A percentile compares a stretch with the other conserved stretches of the same genome.
These are phyloP conservation scores for Metschnikowia cerradonensis DNA, from an alignment of 805 yeast genomes.

Conservation along the genomic window DNA sequence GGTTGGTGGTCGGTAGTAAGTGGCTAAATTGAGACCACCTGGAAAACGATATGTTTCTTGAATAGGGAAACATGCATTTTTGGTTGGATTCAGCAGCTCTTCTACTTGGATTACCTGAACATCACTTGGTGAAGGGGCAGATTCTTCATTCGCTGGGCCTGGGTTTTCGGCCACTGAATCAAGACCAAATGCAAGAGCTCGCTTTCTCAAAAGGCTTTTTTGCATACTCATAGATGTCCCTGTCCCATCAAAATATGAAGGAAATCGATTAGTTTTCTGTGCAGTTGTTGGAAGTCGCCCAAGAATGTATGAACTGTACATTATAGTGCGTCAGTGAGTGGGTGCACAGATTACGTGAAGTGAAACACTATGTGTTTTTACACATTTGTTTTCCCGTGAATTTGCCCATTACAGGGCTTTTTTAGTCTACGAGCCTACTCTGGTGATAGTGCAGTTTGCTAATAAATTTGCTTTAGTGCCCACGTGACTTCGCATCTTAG, in stretches of 20 bases:
- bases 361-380: not conserved
- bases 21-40: conserved; percentile 26
- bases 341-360: not conserved
- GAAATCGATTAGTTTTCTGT: not conserved
- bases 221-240: conserved; percentile 4
- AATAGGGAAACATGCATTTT: conserved; percentile 14
- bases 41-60: conserved; percentile 18
- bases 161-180: conserved; percentile 10
- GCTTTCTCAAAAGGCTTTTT: conserved; percentile 9
- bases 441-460: too few species aligned
- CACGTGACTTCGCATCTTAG: conserved; percentile 6
- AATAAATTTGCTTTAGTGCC: too few species aligned
- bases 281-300: not conserved
- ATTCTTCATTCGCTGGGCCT: not conserved
- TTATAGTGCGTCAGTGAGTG: not conserved
- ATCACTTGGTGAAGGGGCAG: not conserved
- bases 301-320: not conserved
- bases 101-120: not conserved
- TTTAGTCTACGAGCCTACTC: not conserved
- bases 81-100: not conserved
- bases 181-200: conserved; percentile 7
- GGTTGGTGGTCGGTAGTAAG: conserved; percentile 55
- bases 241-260: not conserved
- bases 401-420: not conserved
- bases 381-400: not conserved